A percentile compares a stretch with the other conserved stretches of the same genome.
These are phyloP conservation scores for Apophysomyces trapeziformis DNA, from an alignment of 371 early-diverging fungal genomes.

Conservation along the genomic window DNA sequence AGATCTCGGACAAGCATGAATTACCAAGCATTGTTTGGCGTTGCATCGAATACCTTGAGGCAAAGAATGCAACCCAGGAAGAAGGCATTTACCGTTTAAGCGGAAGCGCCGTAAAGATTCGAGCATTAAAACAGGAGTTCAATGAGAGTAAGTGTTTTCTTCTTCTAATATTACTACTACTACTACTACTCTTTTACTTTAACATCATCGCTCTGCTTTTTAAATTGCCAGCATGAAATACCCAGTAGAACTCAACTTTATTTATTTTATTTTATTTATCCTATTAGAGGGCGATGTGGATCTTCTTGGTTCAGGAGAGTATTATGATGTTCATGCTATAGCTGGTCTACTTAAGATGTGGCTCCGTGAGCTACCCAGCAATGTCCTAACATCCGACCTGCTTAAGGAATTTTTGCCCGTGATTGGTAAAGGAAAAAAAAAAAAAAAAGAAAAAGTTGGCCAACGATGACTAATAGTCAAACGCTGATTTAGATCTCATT, in stretches of 20 bases:
- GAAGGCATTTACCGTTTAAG: conserved; percentile 96
- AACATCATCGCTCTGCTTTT: neutral
- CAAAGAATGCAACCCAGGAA: conserved; percentile 78
- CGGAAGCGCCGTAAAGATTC: conserved; percentile 77
- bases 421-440: conserved; percentile 53
- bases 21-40: conserved; percentile 93
- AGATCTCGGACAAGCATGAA: conserved; percentile 72
- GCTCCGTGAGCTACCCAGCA: conserved; percentile 87
- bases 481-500: conserved; percentile 42
- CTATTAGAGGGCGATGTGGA: conserved; percentile 41
- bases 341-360: conserved; percentile 92
- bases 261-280: no score
- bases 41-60: conserved; percentile 94
- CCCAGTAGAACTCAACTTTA: no score
- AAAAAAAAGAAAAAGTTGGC: neutral
- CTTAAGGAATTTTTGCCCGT: conserved; percentile 80
- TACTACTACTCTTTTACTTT: neutral
- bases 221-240: neutral
- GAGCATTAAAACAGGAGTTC: conserved; percentile 77
- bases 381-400: conserved; percentile 80
- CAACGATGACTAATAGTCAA: neutral
- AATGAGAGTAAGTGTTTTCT: conserved; percentile 54
- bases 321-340: conserved; percentile 89
- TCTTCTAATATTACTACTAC: no score
- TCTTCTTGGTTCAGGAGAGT: conserved; percentile 53